Base-by-base conservation (phyloP, 2,329 filamentous ascomycete genomes). In the Mycocentrospora acerina region DNA sequence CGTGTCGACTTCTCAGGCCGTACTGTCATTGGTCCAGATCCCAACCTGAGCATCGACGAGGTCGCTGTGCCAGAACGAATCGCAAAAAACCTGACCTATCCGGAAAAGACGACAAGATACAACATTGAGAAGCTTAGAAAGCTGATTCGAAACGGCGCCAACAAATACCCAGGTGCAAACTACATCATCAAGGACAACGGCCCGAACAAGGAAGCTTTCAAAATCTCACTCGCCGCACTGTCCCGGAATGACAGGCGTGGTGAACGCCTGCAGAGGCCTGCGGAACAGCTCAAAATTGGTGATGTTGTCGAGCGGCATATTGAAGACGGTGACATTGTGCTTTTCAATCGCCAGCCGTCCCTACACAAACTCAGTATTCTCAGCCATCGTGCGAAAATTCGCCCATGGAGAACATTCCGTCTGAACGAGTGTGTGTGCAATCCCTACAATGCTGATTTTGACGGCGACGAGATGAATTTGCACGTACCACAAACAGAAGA, bases 361-460 rank as follows among this genome's bases (percentile, higher is more conserved):
- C 79, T 98, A 7, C 93, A 98, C 77, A 98, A 97, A 68, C 85
- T 98, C 51, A 95, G 89, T 82, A 98, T 98, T 67, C 90, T 98
- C 71, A 91, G 88, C 61, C 93, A 98, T 73, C 83, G 86, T 59
- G 93, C 86, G 55, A 96, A 96, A 68, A 82, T 98, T 32, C 82
- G 93, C 33, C 93, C 91, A 0, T 95, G 93, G 84, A 83, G 90
- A 67, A 98, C 93, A 0, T 97, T 98, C 65, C 85, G 93, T 37
- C 77, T 98, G 13, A 98, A 98, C 64, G 93, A 98, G 66, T 98
- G 93, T 79, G 93, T 95, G 1, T 98, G 93, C 70, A 90, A 87
- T 46, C 93, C 93, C 3, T 98, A 98, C 76, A 98, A 98, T 57
- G 93, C 93, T 39, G 93, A 98, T 79, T 98, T 98, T 55, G 93